Conservation (phyloP, 1,284 basidiomycete species). For the Marasmius fiardii region DNA sequence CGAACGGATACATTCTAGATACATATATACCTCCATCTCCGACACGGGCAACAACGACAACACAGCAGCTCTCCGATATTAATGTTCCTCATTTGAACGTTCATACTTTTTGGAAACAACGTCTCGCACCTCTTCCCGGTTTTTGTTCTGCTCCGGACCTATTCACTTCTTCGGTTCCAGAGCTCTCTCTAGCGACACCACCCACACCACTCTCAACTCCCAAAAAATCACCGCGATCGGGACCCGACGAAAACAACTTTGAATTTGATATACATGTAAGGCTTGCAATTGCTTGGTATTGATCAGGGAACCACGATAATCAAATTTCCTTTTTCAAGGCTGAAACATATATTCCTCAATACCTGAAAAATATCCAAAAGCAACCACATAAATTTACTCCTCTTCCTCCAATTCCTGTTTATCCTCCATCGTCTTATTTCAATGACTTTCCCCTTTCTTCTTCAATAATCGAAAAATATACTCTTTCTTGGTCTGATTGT, state of each 20-base stretch:
- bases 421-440: conserved; percentile 31
- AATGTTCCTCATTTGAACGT: conserved; percentile 13
- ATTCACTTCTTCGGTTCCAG: conserved; percentile 17
- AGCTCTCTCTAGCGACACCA: conserved; percentile 14
- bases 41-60: background rate
- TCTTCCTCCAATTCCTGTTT: conserved; percentile 35
- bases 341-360: conserved; percentile 41
- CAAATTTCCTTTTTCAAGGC: conserved; percentile 27
- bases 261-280: conserved; percentile 38
- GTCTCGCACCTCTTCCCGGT: conserved; percentile 39
- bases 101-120: conserved; percentile 37
- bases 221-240: background rate
- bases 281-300: background rate
- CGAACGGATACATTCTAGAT: background rate
- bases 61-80: background rate
- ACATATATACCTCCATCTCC: background rate
- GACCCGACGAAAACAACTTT: conserved; percentile 16
- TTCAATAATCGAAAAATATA: conserved; percentile 16
- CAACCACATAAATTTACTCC: conserved; percentile 35
- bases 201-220: conserved; percentile 15
- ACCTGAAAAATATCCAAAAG: conserved; percentile 43
- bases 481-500: conserved; percentile 3
- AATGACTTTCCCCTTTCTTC: conserved; percentile 30
- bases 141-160: conserved; percentile 31
- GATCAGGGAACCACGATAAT: conserved; percentile 2